Percentiles rank a stretch among this genome's conserved stretches.
Conservation (phyloP, 2,329 filamentous ascomycete genomes). For the Seiridium unicorne region DNA sequence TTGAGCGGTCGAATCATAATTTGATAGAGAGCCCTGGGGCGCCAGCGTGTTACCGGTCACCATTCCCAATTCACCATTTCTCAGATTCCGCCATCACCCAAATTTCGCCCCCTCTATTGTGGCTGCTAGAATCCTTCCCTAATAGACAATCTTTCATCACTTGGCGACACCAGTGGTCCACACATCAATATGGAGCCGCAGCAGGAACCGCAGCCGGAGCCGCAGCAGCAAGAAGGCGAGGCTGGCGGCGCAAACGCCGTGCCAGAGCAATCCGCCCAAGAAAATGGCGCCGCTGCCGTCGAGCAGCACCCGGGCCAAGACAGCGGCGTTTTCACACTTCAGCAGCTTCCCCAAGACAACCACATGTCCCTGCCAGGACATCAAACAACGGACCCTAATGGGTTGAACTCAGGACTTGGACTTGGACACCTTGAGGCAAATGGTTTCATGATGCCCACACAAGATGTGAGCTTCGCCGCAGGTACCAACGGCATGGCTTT, state of each 20-base stretch:
- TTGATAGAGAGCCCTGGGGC: too few relatives aligned
- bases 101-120: too few relatives aligned
- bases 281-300: not conserved
- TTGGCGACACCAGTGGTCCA: too few relatives aligned
- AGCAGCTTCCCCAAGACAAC: not conserved
- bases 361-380: not conserved
- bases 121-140: too few relatives aligned
- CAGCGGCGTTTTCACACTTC: not conserved
- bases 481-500: slow-evolving; percentile 9
- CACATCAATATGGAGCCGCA: too few relatives aligned
- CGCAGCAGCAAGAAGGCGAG: not conserved
- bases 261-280: not conserved
- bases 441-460: slow-evolving; percentile 6
- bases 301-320: not conserved
- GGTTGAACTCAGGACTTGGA: not conserved
- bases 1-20: too few relatives aligned
- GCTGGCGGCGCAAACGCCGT: not conserved
- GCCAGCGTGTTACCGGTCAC: too few relatives aligned
- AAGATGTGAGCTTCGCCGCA: not conserved
- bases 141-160: too few relatives aligned
- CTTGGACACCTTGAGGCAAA: slow-evolving; percentile 4
- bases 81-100: too few relatives aligned
- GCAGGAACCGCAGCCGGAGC: not conserved
- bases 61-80: too few relatives aligned
- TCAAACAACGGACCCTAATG: slow-evolving; percentile 1